Conservation (phyloP, 192 early-diverging fungal species). For the Blastocladiella britannica region DNA sequence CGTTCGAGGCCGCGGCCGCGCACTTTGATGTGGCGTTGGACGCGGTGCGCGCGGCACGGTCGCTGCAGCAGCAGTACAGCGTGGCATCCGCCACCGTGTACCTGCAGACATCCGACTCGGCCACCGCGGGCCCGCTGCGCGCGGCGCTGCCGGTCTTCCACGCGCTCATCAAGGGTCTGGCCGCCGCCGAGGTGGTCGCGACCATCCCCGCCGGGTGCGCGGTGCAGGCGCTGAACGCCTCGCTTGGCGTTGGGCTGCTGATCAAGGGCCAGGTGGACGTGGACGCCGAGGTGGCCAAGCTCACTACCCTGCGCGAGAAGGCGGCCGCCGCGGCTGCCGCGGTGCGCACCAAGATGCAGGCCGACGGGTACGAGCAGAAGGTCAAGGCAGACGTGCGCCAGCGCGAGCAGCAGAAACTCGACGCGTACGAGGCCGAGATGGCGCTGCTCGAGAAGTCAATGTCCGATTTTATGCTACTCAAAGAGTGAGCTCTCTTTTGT, state of each 20-base stretch:
- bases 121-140: conserved; percentile 22
- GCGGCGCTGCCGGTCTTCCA: conserved; percentile 39
- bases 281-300: conserved; percentile 58
- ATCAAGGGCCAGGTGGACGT: conserved; percentile 63
- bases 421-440: conserved; percentile 53
- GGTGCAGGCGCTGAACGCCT: conserved; percentile 42
- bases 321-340: conserved; percentile 20
- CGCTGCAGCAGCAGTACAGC: conserved; percentile 54
- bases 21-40: conserved; percentile 63
- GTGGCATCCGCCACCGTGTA: conserved; percentile 25
- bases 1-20: conserved; percentile 38
- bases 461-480: conserved; percentile 45
- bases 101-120: conserved; percentile 25
- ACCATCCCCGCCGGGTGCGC: conserved; percentile 61
- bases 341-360: conserved; percentile 37
- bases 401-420: conserved; percentile 44
- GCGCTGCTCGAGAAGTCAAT: conserved; percentile 40
- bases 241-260: conserved; percentile 49
- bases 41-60: conserved; percentile 54
- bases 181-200: conserved; percentile 37
- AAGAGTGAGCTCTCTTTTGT: conserved; percentile 13
- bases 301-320: conserved; percentile 55
- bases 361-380: conserved; percentile 44
- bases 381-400: conserved; percentile 54
- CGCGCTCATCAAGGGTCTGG: conserved; percentile 52